These are phyloP conservation scores for Cordyceps tenuipes DNA, from an alignment of 2,329 filamentous ascomycete species.

Conservation along the genomic window DNA sequence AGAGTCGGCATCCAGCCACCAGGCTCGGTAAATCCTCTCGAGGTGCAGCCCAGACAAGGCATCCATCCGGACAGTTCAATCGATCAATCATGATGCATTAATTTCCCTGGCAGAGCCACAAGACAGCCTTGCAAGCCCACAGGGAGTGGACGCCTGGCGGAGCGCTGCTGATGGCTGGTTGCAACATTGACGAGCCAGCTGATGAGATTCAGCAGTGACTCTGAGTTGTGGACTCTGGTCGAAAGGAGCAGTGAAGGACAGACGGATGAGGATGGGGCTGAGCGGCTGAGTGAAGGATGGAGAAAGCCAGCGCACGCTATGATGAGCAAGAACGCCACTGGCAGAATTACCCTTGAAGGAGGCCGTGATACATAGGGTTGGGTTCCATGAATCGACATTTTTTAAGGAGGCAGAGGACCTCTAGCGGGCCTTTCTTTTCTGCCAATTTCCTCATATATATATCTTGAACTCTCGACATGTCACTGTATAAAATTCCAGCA, in stretches of 20 bases:
- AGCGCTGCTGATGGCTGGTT: not conserved
- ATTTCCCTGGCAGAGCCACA: not conserved
- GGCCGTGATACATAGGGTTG: not conserved
- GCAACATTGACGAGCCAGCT: not conserved
- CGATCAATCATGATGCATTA: not conserved
- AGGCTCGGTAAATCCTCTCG: not conserved
- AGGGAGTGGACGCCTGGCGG: not conserved
- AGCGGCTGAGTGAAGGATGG: slow-evolving; percentile 6
- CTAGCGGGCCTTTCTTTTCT: not conserved
- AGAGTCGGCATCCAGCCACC: not conserved
- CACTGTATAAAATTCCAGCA: not conserved
- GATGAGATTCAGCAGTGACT: not conserved
- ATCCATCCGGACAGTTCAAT: not conserved
- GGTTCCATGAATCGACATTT: not conserved
- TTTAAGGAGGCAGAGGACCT: not conserved
- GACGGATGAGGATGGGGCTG: not conserved
- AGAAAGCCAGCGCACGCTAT: not conserved
- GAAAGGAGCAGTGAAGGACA: not conserved
- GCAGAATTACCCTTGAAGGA: not conserved
- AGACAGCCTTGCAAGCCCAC: slow-evolving; percentile 2
- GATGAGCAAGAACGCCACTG: slow-evolving; percentile 1
- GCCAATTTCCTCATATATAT: not conserved
- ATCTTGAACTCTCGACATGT: no score
- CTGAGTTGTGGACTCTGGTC: not conserved
- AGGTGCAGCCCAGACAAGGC: not conserved